Percentiles rank a stretch among this genome's conserved stretches.
Evolutionary conservation across 768 basidiomycete species (phyloP).

Genomic region (Kwoniella newhampshirensis): DNA sequence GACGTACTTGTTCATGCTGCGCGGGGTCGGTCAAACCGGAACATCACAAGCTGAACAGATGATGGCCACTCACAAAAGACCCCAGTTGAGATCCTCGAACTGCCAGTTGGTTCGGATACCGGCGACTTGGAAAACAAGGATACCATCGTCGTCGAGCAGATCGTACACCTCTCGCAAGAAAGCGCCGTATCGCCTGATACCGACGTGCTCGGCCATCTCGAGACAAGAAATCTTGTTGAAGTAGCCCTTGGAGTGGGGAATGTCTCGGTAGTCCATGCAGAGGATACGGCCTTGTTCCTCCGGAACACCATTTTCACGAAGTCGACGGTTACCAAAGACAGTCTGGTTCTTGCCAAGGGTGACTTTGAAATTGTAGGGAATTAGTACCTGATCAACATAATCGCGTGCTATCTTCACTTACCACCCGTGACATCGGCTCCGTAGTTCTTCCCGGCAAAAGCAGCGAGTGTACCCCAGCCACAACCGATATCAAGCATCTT

Average conservation of each 20-base stretch:
- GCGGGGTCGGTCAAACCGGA: not conserved
- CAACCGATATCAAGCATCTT: constrained; percentile 57
- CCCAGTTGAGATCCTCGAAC: constrained; percentile 96
- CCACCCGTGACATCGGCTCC: constrained; percentile 89
- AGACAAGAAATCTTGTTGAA: constrained; percentile 93
- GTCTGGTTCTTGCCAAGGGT: constrained; percentile 90
- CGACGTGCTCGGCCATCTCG: constrained; percentile 99
- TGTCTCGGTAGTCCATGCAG: constrained; percentile 89
- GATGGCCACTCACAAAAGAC: constrained; percentile 41
- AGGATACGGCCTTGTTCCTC: constrained; percentile 79
- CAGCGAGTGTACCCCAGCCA: constrained; percentile 95
- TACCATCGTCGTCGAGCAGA: constrained; percentile 88
- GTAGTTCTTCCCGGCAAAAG: constrained; percentile 96
- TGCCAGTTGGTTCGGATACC: constrained; percentile 96
- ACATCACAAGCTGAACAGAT: not conserved
- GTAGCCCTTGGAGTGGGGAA: constrained; percentile 68
- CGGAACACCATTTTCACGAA: constrained; percentile 72
- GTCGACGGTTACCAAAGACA: constrained; percentile 84
- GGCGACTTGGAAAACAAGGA: constrained; percentile 95
- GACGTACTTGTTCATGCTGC: constrained; percentile 64
- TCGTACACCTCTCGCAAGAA: constrained; percentile 92
- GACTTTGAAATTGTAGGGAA: constrained; percentile 57
- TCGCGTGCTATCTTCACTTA: too few relatives aligned
- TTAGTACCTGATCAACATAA: too few relatives aligned
- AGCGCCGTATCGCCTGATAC: constrained; percentile 81